Percentiles rank a stretch among this genome's conserved stretches.
These are phyloP conservation scores for Trametes hirsuta DNA, from an alignment of 1,284 basidiomycete genomes.

Conservation along the genomic window DNA sequence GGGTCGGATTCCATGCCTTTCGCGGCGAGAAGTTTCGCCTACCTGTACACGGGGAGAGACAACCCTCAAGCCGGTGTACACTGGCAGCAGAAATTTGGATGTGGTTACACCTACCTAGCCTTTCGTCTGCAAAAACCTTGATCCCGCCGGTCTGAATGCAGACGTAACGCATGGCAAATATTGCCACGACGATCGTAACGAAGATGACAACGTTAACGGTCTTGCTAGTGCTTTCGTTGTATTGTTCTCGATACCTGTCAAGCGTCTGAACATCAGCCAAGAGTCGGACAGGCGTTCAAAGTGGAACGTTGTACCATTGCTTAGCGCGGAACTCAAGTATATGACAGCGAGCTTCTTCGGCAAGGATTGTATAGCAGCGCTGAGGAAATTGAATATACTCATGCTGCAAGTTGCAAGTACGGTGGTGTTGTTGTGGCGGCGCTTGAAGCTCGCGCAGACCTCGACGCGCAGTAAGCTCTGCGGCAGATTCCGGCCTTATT, in stretches of 20 bases:
- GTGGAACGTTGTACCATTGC: slow-evolving; percentile 33
- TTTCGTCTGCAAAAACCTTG: slow-evolving; percentile 67
- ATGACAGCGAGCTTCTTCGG: slow-evolving; percentile 81
- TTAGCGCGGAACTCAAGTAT: slow-evolving; percentile 65
- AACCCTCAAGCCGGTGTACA: background rate
- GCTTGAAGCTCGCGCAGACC: too few relatives aligned
- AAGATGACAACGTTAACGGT: slow-evolving; percentile 53
- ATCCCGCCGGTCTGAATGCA: slow-evolving; percentile 72
- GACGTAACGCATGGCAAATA: slow-evolving; percentile 85
- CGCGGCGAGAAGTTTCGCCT: slow-evolving; percentile 46
- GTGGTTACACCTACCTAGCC: slow-evolving; percentile 7
- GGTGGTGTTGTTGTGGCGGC: slow-evolving; percentile 46
- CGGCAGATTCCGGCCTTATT: too few relatives aligned
- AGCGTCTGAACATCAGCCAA: background rate
- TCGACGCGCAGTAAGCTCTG: too few relatives aligned
- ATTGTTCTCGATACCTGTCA: slow-evolving; percentile 31
- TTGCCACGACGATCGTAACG: slow-evolving; percentile 71
- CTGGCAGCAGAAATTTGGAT: background rate
- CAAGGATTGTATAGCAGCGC: slow-evolving; percentile 74
- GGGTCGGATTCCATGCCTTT: slow-evolving; percentile 35
- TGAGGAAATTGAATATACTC: slow-evolving; percentile 66
- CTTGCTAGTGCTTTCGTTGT: slow-evolving; percentile 58
- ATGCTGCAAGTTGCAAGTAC: slow-evolving; percentile 83
- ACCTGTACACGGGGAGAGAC: slow-evolving; percentile 35
- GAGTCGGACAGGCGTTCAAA: background rate